Base-by-base conservation (phyloP, 495 filamentous ascomycete species). In the Letharia columbiana region DNA sequence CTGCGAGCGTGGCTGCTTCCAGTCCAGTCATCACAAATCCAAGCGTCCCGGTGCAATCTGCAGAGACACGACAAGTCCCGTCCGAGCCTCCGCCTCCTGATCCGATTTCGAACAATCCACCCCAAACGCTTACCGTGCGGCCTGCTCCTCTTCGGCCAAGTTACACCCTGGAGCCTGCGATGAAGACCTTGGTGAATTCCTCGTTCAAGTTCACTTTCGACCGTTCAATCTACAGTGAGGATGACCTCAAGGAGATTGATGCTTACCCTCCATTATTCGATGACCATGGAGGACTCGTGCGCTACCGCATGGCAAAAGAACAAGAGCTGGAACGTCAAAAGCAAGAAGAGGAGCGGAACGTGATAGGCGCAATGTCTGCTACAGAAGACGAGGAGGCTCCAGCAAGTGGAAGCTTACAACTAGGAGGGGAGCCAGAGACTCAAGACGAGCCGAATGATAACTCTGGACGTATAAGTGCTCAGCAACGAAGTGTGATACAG, bases 351-450 rank as follows among this genome's bases (percentile, higher is more conserved):
- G 77, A 76, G 28, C 86, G 90, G 62, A 86, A 81, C 64, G 69
- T 83, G 17, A 66, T 84, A 2, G 80, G 82, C 66, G 75, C 79
- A 31, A 72, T 67, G 49, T 65, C 77, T n/a, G 72, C 75, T 2
- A 61, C 70, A 17, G 77, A 77, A 62, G 82, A 84, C 47, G 84
- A 86, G 57, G 81, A 83, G 74, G 75, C 75, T 66, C 84, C 86
- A 4, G 91, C 91, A 71, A 90, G 88, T 73, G 90, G 91, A 15
- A 97, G 92, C 72, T 80, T 95, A 44, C 91, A 93, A 63, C 81
- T 97, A 23, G 92, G 92, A 62, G 92, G 92, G 12, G 92, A 96
- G 70, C 92, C 92, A 0, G 92, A 97, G 70, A 91, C 91, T 69
- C 70, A 72, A 12, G 78, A 80, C 54, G 75, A 75, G 12, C 71